These are phyloP conservation scores for Plantago rigida DNA, from an alignment of 305 asterid species.

Conservation along the genomic window DNA sequence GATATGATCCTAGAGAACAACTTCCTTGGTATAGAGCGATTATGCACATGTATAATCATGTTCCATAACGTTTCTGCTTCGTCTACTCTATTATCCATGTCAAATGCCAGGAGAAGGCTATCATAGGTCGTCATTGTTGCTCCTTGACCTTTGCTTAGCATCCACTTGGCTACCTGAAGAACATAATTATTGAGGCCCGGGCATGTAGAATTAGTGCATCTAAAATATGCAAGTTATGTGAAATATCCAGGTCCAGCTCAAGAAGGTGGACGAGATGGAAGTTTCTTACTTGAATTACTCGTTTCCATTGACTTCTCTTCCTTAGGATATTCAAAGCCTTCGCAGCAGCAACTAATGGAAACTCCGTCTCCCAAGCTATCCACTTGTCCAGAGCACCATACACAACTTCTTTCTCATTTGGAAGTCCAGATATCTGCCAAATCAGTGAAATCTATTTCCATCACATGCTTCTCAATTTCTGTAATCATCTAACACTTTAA, in stretches of 20 bases:
- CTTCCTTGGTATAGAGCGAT: slow-evolving; percentile 66
- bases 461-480: no score
- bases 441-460: slow-evolving; percentile 1
- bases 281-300: slow-evolving; percentile 57
- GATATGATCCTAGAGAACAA: slow-evolving; percentile 81
- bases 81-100: slow-evolving; percentile 71
- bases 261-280: slow-evolving; percentile 8
- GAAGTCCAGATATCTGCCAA: slow-evolving; percentile 63
- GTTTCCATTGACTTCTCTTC: slow-evolving; percentile 64
- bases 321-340: slow-evolving; percentile 65
- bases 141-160: slow-evolving; percentile 96
- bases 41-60: slow-evolving; percentile 56
- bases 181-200: slow-evolving; percentile 13
- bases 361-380: slow-evolving; percentile 92
- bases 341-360: slow-evolving; percentile 81
- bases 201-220: background rate
- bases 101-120: slow-evolving; percentile 66
- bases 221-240: background rate
- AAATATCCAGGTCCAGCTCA: slow-evolving; percentile 2
- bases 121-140: slow-evolving; percentile 80
- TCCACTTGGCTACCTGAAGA: slow-evolving; percentile 80
- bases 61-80: slow-evolving; percentile 78
- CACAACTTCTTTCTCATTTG: slow-evolving; percentile 72
- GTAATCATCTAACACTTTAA: no score
- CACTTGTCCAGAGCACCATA: slow-evolving; percentile 73